A percentile compares a stretch with the other conserved stretches of the same genome.
Evolutionary conservation across 2,329 filamentous ascomycete genomes (phyloP).

Genomic region (Microcera coccophila): DNA sequence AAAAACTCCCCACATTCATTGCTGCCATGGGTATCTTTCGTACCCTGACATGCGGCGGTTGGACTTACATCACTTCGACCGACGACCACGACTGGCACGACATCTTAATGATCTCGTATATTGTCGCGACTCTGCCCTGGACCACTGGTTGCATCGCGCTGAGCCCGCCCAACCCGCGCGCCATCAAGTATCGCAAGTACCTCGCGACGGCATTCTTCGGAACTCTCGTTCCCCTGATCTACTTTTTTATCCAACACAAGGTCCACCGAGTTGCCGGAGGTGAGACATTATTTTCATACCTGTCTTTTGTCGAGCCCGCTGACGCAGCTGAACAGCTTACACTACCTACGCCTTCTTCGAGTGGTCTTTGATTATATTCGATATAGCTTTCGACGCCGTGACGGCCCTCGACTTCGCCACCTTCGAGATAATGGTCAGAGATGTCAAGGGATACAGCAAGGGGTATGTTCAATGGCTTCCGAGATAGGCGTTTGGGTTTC

Average conservation of each 20-base stretch:
- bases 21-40: slow-evolving; percentile 77
- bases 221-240: slow-evolving; percentile 83
- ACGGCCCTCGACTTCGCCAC: slow-evolving; percentile 87
- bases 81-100: slow-evolving; percentile 99
- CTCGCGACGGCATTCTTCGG: slow-evolving; percentile 83
- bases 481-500: slow-evolving; percentile 56
- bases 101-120: slow-evolving; percentile 98
- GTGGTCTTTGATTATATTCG: slow-evolving; percentile 90
- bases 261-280: slow-evolving; percentile 90
- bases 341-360: slow-evolving; percentile 98
- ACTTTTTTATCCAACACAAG: slow-evolving; percentile 99
- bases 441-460: slow-evolving; percentile 87
- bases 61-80: slow-evolving; percentile 97
- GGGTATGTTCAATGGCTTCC: slow-evolving; percentile 98
- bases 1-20: slow-evolving; percentile 75
- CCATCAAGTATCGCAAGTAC: slow-evolving; percentile 85
- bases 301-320: slow-evolving; percentile 8
- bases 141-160: slow-evolving; percentile 84
- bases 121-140: slow-evolving; percentile 93
- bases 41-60: slow-evolving; percentile 91
- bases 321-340: slow-evolving; percentile 61
- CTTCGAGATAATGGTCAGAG: slow-evolving; percentile 83
- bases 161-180: slow-evolving; percentile 77
- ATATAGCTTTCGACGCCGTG: slow-evolving; percentile 93
- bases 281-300: slow-evolving; percentile 42